phyloP scores from a whole-genome alignment of 164 flowering plant species.

The Stephania yunnanensis region DNA sequence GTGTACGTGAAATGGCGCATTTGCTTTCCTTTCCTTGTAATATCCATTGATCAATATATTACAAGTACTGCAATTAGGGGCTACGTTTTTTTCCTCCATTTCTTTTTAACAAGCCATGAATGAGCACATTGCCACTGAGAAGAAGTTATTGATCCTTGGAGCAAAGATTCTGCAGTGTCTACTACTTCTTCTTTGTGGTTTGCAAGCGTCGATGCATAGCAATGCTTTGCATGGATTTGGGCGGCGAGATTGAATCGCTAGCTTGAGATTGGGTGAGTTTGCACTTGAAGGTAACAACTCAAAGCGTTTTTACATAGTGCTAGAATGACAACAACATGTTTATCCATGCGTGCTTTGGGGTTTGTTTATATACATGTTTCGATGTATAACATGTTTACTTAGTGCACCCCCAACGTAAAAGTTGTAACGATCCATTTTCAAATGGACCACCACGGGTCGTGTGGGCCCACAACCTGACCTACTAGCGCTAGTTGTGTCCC shows the following conservation, averaged over 20 bases:
- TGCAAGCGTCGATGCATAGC: neutral
- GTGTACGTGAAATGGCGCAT: conserved; percentile 55
- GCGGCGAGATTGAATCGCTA: neutral
- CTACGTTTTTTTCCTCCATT: conserved; percentile 45
- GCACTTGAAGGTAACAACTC: too few relatives aligned
- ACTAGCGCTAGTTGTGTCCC: too few relatives aligned
- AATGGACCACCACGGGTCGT: too few relatives aligned
- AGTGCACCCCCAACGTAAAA: too few relatives aligned
- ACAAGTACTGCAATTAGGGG: conserved; percentile 58
- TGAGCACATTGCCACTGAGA: conserved; percentile 65
- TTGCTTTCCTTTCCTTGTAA: conserved; percentile 49
- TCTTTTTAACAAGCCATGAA: conserved; percentile 67
- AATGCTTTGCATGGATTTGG: conserved; percentile 3
- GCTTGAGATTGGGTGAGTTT: neutral
- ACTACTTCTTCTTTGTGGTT: neutral
- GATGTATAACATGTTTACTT: too few relatives aligned
- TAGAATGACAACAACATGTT: too few relatives aligned
- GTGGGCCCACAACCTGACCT: too few relatives aligned
- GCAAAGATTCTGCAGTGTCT: neutral
- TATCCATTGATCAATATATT: conserved; percentile 79
- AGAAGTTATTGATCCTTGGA: conserved; percentile 22
- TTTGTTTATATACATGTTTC: too few relatives aligned
- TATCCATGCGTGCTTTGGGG: too few relatives aligned
- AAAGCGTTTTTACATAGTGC: too few relatives aligned
- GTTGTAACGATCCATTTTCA: too few relatives aligned